Conservation (phyloP, 768 basidiomycete genomes). For the Termitomyces sp. region DNA sequence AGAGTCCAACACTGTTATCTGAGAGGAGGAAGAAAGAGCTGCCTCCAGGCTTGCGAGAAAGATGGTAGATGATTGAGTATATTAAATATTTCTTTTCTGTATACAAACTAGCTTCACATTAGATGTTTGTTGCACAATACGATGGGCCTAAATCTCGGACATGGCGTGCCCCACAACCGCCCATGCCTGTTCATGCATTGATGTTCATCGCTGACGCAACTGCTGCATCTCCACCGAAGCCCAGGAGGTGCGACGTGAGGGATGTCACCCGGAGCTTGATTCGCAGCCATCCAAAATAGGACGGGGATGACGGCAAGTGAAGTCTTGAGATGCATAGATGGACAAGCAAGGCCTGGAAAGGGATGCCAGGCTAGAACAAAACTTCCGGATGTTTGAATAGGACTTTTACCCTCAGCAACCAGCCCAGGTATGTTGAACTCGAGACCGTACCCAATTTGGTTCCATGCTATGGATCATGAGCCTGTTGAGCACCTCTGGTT, state of each 20-base stretch:
- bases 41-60: too few species aligned
- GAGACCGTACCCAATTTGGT: conserved; percentile 56
- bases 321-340: conserved; percentile 39
- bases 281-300: conserved; percentile 16
- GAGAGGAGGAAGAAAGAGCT: too few species aligned
- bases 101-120: too few species aligned
- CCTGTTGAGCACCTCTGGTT: conserved; percentile 42
- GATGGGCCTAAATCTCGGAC: too few species aligned
- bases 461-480: conserved; percentile 60
- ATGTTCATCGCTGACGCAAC: conserved; percentile 10
- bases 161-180: too few species aligned
- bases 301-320: conserved; percentile 27
- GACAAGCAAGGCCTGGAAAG: conserved; percentile 47
- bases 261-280: neutral
- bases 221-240: neutral
- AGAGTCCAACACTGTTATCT: too few species aligned
- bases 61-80: too few species aligned
- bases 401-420: conserved; percentile 49
- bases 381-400: neutral
- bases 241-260: conserved; percentile 3
- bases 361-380: neutral
- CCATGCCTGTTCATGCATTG: too few species aligned
- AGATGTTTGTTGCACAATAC: too few species aligned
- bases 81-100: too few species aligned
- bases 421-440: conserved; percentile 59